Evolutionary conservation across 129 eudicot genomes (phyloP).

Genomic region (Lactuca saligna): DNA sequence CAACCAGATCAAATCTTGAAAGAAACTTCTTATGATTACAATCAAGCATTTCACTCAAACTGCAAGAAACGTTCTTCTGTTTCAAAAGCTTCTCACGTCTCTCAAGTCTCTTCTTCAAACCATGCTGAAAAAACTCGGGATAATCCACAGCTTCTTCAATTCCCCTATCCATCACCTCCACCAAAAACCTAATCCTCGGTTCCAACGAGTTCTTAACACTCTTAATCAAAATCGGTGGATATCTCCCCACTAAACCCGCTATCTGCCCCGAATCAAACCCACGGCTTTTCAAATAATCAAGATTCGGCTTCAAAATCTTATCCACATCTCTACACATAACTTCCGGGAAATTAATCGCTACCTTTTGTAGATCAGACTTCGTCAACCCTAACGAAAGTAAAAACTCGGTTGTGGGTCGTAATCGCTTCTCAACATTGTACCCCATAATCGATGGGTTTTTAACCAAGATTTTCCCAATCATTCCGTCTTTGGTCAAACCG

Average conservation of each 20-base stretch:
- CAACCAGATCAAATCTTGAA: conserved; percentile 59
- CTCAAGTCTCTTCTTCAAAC: conserved; percentile 83
- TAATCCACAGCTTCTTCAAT: conserved; percentile 72
- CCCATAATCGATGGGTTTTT: conserved; percentile 89
- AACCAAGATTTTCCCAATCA: conserved; percentile 73
- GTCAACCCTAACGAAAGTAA: conserved; percentile 67
- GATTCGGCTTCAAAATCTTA: conserved; percentile 67
- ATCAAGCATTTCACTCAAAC: conserved; percentile 92
- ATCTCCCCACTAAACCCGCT: conserved; percentile 69
- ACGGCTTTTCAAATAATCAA: conserved; percentile 48
- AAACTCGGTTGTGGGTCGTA: conserved; percentile 80
- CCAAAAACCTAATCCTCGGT: conserved; percentile 82
- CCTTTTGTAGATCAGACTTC: conserved; percentile 60
- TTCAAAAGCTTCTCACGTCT: conserved; percentile 73
- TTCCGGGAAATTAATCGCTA: conserved; percentile 75
- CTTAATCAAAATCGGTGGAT: conserved; percentile 85
- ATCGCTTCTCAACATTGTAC: conserved; percentile 77
- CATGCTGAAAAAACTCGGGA: conserved; percentile 81
- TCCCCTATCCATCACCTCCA: conserved; percentile 74
- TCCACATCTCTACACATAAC: conserved; percentile 84
- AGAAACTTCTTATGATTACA: conserved; percentile 80
- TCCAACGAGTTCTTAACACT: conserved; percentile 79
- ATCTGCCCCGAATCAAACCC: conserved; percentile 68
- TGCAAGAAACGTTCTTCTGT: conserved; percentile 56
- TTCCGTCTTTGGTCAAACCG: conserved; percentile 64